Conservation (phyloP, 176 grass and related monocot genomes). For the Oryza rufipogon region DNA sequence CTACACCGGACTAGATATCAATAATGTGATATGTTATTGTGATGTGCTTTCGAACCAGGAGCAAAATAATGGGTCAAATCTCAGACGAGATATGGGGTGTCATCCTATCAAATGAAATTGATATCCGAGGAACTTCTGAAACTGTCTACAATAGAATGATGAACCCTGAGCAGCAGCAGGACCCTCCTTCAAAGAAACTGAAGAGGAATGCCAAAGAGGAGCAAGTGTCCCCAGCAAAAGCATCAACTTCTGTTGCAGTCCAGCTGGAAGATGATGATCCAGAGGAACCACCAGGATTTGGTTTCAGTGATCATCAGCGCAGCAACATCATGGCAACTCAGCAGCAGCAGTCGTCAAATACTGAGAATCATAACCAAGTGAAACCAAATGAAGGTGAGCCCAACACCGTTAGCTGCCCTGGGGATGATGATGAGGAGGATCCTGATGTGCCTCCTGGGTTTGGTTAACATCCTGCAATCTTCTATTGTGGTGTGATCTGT, state of each 20-base stretch:
- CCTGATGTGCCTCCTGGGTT: slow-evolving; percentile 75
- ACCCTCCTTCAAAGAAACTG: slow-evolving; percentile 41
- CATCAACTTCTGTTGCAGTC: slow-evolving; percentile 30
- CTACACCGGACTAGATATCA: not conserved
- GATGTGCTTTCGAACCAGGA: slow-evolving; percentile 40
- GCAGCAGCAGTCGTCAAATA: slow-evolving; percentile 19
- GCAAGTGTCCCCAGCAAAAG: slow-evolving; percentile 32
- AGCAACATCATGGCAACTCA: slow-evolving; percentile 2
- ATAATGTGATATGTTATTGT: not conserved
- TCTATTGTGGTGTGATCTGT: not conserved
- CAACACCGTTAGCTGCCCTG: slow-evolving; percentile 4
- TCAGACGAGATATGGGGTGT: slow-evolving; percentile 75
- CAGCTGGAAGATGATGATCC: slow-evolving; percentile 52
- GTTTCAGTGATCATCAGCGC: slow-evolving; percentile 40
- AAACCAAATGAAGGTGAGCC: slow-evolving; percentile 41
- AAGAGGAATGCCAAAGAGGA: slow-evolving; percentile 46
- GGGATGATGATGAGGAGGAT: slow-evolving; percentile 50
- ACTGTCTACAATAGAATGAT: slow-evolving; percentile 62
- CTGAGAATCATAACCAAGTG: slow-evolving; percentile 23
- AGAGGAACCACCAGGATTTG: slow-evolving; percentile 72
- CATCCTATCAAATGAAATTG: slow-evolving; percentile 65
- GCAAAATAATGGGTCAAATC: slow-evolving; percentile 83
- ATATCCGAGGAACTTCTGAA: slow-evolving; percentile 63
- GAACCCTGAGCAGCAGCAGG: slow-evolving; percentile 50
- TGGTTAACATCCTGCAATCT: slow-evolving; percentile 43